phyloP scores from a whole-genome alignment of 139 green algal genomes.

The Picochlorum sp. region DNA sequence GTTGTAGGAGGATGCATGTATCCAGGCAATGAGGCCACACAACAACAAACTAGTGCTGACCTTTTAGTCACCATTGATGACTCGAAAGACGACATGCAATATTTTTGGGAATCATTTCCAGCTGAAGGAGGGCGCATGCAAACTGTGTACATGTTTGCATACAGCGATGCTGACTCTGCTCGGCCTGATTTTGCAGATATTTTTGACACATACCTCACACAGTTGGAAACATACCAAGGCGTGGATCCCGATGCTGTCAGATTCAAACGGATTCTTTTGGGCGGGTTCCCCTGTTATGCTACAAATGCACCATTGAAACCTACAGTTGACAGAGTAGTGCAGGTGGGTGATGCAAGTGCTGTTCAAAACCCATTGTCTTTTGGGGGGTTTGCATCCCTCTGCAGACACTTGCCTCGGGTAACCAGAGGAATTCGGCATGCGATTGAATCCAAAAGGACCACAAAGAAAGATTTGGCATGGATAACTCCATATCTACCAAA shows the following conservation, averaged over 20 bases:
- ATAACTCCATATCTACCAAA: conserved; percentile 65
- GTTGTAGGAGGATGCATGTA: conserved; percentile 73
- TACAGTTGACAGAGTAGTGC: conserved; percentile 51
- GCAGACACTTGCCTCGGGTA: conserved; percentile 61
- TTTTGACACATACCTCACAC: conserved; percentile 70
- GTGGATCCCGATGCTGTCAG: conserved; percentile 41
- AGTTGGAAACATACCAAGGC: conserved; percentile 62
- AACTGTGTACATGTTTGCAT: conserved; percentile 96
- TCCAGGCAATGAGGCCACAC: conserved; percentile 10
- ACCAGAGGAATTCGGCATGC: conserved; percentile 30
- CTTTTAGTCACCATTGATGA: conserved; percentile 52
- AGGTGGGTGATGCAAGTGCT: conserved; percentile 30
- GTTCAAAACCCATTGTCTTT: conserved; percentile 47
- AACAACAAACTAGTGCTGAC: conserved; percentile 43
- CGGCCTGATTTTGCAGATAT: conserved; percentile 56
- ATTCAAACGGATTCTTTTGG: conserved; percentile 58
- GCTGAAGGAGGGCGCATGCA: conserved; percentile 60
- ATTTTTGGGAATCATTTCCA: conserved; percentile 87
- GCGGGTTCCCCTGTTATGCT: conserved; percentile 57
- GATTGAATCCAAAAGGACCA: conserved; percentile 28
- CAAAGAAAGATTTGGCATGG: conserved; percentile 21
- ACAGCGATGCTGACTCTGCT: conserved; percentile 56
- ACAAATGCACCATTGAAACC: conserved; percentile 42
- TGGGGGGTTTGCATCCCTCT: conserved; percentile 42
- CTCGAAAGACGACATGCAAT: conserved; percentile 53